A percentile compares a stretch with the other conserved stretches of the same genome.
Conservation (phyloP, 441 rosid genomes). For the Geranium incanum region DNA sequence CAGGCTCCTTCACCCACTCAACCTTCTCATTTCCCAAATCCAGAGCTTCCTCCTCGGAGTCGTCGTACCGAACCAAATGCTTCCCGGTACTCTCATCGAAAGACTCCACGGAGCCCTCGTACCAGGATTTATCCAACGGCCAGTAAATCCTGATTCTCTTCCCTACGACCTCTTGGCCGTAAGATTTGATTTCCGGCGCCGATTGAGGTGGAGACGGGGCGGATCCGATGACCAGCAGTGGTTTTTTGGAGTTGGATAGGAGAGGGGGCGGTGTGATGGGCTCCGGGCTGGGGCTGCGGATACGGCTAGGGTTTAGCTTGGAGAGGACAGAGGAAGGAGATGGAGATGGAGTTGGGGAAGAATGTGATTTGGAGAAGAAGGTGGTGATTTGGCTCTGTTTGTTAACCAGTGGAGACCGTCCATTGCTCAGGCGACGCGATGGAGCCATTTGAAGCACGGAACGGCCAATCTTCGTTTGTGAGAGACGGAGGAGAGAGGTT, state of each 20-base stretch:
- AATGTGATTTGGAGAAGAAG: constrained; percentile 46
- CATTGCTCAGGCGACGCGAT: constrained; percentile 58
- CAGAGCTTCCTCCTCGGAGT: constrained; percentile 78
- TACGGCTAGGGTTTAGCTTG: constrained; percentile 32
- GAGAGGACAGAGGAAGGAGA: constrained; percentile 28
- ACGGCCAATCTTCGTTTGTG: background rate
- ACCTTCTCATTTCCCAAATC: constrained; percentile 77
- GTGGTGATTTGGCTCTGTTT: constrained; percentile 70
- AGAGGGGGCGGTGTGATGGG: constrained; percentile 71
- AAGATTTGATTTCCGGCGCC: constrained; percentile 24
- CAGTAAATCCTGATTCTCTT: constrained; percentile 75
- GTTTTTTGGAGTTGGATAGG: constrained; percentile 47
- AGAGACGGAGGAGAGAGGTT: background rate
- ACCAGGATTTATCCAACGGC: constrained; percentile 92
- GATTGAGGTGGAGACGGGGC: constrained; percentile 35
- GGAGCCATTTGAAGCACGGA: constrained; percentile 47
- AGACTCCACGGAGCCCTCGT: constrained; percentile 54
- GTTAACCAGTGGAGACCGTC: constrained; percentile 74
- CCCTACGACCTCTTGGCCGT: constrained; percentile 55
- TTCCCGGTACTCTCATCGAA: constrained; percentile 43
- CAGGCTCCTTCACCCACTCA: constrained; percentile 58
- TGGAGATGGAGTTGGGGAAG: constrained; percentile 35
- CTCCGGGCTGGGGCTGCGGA: constrained; percentile 29
- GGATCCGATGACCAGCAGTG: constrained; percentile 56
- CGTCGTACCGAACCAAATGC: constrained; percentile 73